Evolutionary conservation across 116 monocot genomes (phyloP).

Genomic region (Papilionanthe hybrid): DNA sequence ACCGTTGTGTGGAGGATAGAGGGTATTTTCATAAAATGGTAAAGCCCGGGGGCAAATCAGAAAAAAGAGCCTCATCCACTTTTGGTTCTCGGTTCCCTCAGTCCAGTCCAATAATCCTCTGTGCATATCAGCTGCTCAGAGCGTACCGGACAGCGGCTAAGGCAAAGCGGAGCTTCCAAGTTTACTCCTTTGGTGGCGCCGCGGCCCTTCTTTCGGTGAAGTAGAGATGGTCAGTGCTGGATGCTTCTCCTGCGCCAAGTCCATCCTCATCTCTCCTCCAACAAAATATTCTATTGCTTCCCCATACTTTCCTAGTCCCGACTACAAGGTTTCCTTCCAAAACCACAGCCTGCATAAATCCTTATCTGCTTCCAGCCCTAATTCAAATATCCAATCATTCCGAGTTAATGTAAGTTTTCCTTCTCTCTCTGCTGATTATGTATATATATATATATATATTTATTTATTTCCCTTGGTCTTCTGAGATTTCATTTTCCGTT

Average conservation of each 20-base stretch:
- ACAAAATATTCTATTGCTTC: neutral
- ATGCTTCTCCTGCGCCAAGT: constrained; percentile 14
- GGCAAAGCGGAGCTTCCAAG: neutral
- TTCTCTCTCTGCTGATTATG: neutral
- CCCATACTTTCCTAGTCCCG: neutral
- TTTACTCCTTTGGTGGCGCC: neutral
- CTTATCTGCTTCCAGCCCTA: constrained; percentile 2
- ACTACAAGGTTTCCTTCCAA: constrained; percentile 1
- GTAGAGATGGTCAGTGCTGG: constrained; percentile 7
- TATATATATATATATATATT: neutral
- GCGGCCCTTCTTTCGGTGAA: neutral
- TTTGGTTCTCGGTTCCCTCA: no score
- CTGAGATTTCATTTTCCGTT: neutral
- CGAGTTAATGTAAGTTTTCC: constrained; percentile 7
- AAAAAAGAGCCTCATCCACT: no score
- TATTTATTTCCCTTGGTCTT: neutral
- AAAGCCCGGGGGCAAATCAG: no score
- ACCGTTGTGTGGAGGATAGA: no score
- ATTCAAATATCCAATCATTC: neutral
- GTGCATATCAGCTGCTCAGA: no score
- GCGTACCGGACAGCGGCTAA: neutral
- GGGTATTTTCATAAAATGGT: no score
- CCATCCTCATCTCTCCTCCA: neutral
- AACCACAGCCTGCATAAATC: neutral
- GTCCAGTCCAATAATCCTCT: no score